Percentiles rank a stretch among this genome's conserved stretches.
Evolutionary conservation across 1,284 basidiomycete genomes (phyloP).

Genomic region (Leccinum solheimii): DNA sequence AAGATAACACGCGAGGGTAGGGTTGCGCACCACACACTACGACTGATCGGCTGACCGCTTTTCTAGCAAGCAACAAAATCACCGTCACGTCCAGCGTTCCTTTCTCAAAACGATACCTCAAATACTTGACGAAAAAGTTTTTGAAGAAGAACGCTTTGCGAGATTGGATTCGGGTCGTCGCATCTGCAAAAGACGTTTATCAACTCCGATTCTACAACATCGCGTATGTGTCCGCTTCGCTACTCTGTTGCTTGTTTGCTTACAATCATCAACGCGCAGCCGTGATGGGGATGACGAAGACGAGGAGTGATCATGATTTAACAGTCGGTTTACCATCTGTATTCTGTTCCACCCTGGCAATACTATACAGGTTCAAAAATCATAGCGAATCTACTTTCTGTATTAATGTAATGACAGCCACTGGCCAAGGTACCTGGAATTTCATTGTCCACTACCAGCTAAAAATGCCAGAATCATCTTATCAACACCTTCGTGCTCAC

Average conservation of each 20-base stretch:
- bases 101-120: constrained; percentile 91
- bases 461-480: constrained; percentile 13
- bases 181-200: constrained; percentile 87
- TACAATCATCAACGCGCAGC: constrained; percentile 17
- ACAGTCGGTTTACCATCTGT: constrained; percentile 1
- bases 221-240: constrained; percentile 56
- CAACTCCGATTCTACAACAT: constrained; percentile 95
- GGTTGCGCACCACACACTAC: constrained; percentile 11
- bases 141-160: constrained; percentile 87
- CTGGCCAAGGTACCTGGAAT: neutral
- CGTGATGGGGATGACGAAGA: constrained; percentile 54
- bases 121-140: constrained; percentile 96
- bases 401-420: neutral
- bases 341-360: constrained; percentile 8
- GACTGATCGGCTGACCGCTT: constrained; percentile 1
- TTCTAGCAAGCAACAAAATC: constrained; percentile 69
- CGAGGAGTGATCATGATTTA: constrained; percentile 45
- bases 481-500: constrained; percentile 16
- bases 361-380: constrained; percentile 8
- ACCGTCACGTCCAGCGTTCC: constrained; percentile 80
- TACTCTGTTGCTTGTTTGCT: constrained; percentile 3
- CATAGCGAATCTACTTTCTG: neutral
- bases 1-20: constrained; percentile 81
- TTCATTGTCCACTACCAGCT: neutral
- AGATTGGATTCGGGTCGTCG: constrained; percentile 89